phyloP scores from a whole-genome alignment of 2,329 filamentous ascomycete species.

The Penicillium sp. region DNA sequence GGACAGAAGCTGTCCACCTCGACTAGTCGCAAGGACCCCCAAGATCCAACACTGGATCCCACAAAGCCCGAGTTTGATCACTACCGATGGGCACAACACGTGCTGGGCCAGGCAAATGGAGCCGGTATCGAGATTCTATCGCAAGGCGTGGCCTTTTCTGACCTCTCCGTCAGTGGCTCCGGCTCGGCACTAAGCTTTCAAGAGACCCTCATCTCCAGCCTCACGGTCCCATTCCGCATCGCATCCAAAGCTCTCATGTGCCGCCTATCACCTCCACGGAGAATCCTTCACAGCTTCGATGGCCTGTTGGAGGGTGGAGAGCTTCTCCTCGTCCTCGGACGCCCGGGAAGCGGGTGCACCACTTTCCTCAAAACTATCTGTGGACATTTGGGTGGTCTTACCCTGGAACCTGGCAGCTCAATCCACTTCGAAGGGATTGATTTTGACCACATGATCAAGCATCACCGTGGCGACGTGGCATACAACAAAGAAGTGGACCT shows the following conservation, averaged over 20 bases:
- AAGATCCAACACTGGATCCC: slow-evolving; percentile 28
- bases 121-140: slow-evolving; percentile 24
- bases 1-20: slow-evolving; percentile 24
- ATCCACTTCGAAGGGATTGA: slow-evolving; percentile 72
- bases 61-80: slow-evolving; percentile 28
- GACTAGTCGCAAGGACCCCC: slow-evolving; percentile 12
- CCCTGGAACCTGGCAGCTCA: slow-evolving; percentile 49
- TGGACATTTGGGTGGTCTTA: slow-evolving; percentile 61
- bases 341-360: slow-evolving; percentile 60
- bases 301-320: slow-evolving; percentile 54
- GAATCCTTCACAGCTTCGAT: slow-evolving; percentile 25
- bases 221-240: slow-evolving; percentile 38
- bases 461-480: slow-evolving; percentile 37
- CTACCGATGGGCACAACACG: slow-evolving; percentile 27
- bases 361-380: slow-evolving; percentile 82
- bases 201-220: slow-evolving; percentile 26
- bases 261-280: slow-evolving; percentile 35
- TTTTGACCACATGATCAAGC: slow-evolving; percentile 70
- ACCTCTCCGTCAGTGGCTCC: slow-evolving; percentile 28
- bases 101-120: slow-evolving; percentile 24
- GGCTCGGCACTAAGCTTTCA: slow-evolving; percentile 29
- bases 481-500: slow-evolving; percentile 35
- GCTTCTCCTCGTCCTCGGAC: slow-evolving; percentile 41
- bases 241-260: slow-evolving; percentile 17
- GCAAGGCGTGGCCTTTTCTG: slow-evolving; percentile 30